Base-by-base conservation (phyloP, 1,139 yeast species). In the Meyerozyma carpophila region DNA sequence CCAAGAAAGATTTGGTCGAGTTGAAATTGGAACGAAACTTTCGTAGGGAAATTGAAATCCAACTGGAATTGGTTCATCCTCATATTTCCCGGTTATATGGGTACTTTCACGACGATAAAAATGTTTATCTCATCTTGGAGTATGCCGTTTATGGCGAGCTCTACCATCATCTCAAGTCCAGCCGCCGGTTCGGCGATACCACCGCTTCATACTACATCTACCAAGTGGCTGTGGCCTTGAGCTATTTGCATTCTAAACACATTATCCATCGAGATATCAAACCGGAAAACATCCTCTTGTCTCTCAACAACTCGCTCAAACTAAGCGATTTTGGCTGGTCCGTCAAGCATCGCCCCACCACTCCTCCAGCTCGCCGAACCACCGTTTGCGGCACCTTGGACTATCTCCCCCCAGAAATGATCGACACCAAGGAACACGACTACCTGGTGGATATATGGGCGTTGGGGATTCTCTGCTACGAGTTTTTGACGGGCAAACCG, bases 251-350 rank as follows among this genome's bases (percentile, higher is more conserved):
- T 64, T 68, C 77, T 38, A 84, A 84, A 54, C 79, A 83, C 51
- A 82, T 91, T 39, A 86, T 93, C 29, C 98, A 93, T 58, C 74
- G 98, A 47, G 98, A 91, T 60, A 78, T 91, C 50, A 91, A 91
- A 60, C 97, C 97, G 0, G 98, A 91, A 59, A 91, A 91, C 55
- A 84, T 91, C 42, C 65, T 91, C 42, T 67, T 91, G 8, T 87
- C 89, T 6, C 75, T 81, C 44, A 79, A 87, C 57, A 86, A 89
- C 52, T 73, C 75, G 32, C 73, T 91, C 42, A 90, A 89, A 58
- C 74, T 93, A 38, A 85, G 96, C 37, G 98, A 93, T 63, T 93
- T 93, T 63, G 98, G 98, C 10, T 93, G 98, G 98, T 86, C 96
- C 46, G 95, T 91, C 0, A 59, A 59, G 28, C 48, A 51, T 16